Conservation (phyloP, 2,329 filamentous ascomycete genomes). For the Aspergillus terreus region DNA sequence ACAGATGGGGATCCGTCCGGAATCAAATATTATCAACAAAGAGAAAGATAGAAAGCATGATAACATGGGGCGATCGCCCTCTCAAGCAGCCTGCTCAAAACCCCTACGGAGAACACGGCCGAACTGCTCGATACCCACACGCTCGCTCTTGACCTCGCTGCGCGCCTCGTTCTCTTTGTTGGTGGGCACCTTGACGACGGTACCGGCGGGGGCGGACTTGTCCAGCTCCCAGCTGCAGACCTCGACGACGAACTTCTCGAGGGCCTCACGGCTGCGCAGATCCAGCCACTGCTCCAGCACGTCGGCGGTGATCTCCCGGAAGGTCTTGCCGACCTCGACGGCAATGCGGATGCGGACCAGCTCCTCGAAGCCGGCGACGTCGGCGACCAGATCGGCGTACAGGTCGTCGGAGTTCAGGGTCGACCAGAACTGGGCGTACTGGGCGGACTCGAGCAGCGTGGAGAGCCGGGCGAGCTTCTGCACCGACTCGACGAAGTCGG, state of each 20-base stretch:
- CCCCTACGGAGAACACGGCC: constrained; percentile 71
- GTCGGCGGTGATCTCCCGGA: constrained; percentile 65
- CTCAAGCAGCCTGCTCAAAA: constrained; percentile 74
- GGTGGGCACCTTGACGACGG: constrained; percentile 70
- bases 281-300: constrained; percentile 75
- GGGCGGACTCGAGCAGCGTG: constrained; percentile 80
- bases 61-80: background rate
- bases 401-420: constrained; percentile 90
- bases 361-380: constrained; percentile 93
- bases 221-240: constrained; percentile 85
- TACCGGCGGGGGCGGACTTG: constrained; percentile 32
- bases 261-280: constrained; percentile 59
- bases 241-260: constrained; percentile 75
- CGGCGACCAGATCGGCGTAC: constrained; percentile 91
- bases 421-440: constrained; percentile 90
- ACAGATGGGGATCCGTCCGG: constrained; percentile 1
- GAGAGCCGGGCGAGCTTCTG: constrained; percentile 81
- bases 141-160: constrained; percentile 91
- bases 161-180: constrained; percentile 98
- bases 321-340: constrained; percentile 76
- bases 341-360: constrained; percentile 87
- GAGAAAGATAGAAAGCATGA: constrained; percentile 2
- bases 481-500: constrained; percentile 76
- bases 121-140: constrained; percentile 61
- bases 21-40: constrained; percentile 14